These are phyloP conservation scores for Conticribra guillardii DNA, from an alignment of 108 stramenopile genomes.

Conservation along the genomic window DNA sequence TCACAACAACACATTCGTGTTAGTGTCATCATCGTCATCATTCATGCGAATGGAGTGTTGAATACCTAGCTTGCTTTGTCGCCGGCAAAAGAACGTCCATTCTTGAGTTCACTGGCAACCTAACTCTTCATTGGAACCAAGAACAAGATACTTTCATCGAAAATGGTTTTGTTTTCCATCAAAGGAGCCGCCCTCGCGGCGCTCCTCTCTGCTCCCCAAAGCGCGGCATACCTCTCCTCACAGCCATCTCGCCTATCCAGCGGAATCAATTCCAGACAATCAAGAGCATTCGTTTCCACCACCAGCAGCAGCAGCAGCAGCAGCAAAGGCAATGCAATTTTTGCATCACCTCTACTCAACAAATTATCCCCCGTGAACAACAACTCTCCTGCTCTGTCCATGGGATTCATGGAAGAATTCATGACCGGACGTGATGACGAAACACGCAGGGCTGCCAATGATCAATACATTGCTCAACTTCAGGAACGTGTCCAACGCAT, in stretches of 20 bases:
- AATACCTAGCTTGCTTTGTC: too few relatives aligned
- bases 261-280: background rate
- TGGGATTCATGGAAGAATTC: slow-evolving; percentile 89
- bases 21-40: too few relatives aligned
- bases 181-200: background rate
- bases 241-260: background rate
- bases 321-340: background rate
- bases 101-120: too few relatives aligned
- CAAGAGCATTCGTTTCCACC: background rate
- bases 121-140: too few relatives aligned
- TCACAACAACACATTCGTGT: too few relatives aligned
- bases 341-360: background rate
- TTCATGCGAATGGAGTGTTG: too few relatives aligned
- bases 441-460: slow-evolving; percentile 57
- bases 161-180: background rate
- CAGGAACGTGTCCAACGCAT: slow-evolving; percentile 79
- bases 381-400: slow-evolving; percentile 35
- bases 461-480: slow-evolving; percentile 65
- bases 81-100: too few relatives aligned
- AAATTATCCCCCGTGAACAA: too few relatives aligned
- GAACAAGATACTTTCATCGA: too few relatives aligned
- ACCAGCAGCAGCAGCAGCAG: too few relatives aligned
- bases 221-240: background rate
- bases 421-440: slow-evolving; percentile 61
- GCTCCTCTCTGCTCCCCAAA: background rate